Evolutionary conservation across 495 filamentous ascomycete species (phyloP).

Genomic region (Glarea lozoyensis): DNA sequence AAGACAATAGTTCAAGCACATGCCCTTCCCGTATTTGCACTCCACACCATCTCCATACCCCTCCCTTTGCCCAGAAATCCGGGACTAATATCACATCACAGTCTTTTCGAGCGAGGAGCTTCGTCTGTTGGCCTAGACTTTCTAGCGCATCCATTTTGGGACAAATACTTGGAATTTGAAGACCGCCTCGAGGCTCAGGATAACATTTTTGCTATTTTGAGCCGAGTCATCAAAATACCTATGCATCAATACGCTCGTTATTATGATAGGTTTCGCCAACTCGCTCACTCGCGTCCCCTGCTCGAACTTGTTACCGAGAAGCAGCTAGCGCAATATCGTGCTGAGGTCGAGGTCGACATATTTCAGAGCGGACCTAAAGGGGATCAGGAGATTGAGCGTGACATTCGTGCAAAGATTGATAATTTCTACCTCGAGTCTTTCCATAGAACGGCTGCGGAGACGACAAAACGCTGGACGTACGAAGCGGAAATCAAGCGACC

Average conservation of each 20-base stretch:
- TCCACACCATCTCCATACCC: constrained; percentile 35
- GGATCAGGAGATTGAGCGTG: constrained; percentile 77
- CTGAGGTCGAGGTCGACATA: constrained; percentile 57
- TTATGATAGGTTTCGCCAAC: constrained; percentile 80
- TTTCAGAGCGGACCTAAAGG: constrained; percentile 35
- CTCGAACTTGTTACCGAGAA: constrained; percentile 63
- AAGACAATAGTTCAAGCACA: constrained; percentile 42
- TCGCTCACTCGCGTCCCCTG: constrained; percentile 66
- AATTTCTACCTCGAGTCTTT: constrained; percentile 74
- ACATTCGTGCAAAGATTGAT: constrained; percentile 72
- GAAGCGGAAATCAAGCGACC: constrained; percentile 93
- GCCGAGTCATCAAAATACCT: constrained; percentile 82
- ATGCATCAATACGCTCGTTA: constrained; percentile 97
- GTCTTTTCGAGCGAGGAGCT: constrained; percentile 89
- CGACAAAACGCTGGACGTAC: constrained; percentile 88
- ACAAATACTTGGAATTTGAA: constrained; percentile 96
- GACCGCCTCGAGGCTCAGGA: constrained; percentile 80
- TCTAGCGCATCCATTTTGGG: constrained; percentile 93
- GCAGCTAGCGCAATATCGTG: constrained; percentile 55
- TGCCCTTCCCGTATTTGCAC: constrained; percentile 48
- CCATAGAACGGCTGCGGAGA: constrained; percentile 75
- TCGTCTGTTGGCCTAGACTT: constrained; percentile 85
- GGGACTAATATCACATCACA: constrained; percentile 50
- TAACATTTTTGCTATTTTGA: constrained; percentile 77
- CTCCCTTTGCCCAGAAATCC: constrained; percentile 19